Conservation (phyloP, 129 eudicot genomes). For the Lactuca saligna region DNA sequence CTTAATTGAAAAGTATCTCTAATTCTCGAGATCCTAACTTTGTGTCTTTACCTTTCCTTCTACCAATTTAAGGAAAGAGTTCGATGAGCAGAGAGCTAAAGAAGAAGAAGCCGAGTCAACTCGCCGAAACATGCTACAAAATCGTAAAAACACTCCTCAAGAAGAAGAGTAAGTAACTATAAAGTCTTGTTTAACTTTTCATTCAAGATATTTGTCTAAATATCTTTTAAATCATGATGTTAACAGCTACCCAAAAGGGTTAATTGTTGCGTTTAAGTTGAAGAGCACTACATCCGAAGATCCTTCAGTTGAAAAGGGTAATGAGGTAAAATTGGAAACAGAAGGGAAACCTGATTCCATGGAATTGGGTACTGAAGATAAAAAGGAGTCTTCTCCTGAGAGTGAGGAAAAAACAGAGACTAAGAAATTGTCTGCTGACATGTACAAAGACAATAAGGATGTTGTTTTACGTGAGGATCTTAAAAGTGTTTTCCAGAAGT, state of each 20-base stretch:
- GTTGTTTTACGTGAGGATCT: slow-evolving; percentile 90
- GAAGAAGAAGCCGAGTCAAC: slow-evolving; percentile 54
- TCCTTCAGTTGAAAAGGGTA: slow-evolving; percentile 26
- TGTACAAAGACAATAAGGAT: slow-evolving; percentile 70
- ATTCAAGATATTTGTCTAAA: neutral
- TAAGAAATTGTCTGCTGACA: slow-evolving; percentile 33
- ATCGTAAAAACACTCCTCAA: slow-evolving; percentile 46
- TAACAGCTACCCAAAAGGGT: slow-evolving; percentile 78
- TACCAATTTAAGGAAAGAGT: slow-evolving; percentile 67
- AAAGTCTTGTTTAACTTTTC: neutral
- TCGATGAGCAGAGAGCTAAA: slow-evolving; percentile 72
- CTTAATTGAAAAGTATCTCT: too few species aligned
- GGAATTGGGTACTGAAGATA: slow-evolving; percentile 28
- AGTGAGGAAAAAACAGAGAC: slow-evolving; percentile 26
- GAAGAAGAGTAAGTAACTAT: slow-evolving; percentile 57
- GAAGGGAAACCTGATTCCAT: slow-evolving; percentile 33
- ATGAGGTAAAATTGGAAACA: slow-evolving; percentile 18
- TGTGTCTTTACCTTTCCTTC: neutral
- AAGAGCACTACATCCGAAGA: slow-evolving; percentile 44
- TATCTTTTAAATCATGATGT: slow-evolving; percentile 13
- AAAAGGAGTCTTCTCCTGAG: slow-evolving; percentile 21
- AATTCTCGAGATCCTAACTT: too few species aligned
- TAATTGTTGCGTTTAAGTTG: slow-evolving; percentile 77
- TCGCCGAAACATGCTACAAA: slow-evolving; percentile 30
- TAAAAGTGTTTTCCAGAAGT: slow-evolving; percentile 64